Base-by-base conservation (phyloP, 2,329 filamentous ascomycete species). In the Pseudocercospora macadamiae region DNA sequence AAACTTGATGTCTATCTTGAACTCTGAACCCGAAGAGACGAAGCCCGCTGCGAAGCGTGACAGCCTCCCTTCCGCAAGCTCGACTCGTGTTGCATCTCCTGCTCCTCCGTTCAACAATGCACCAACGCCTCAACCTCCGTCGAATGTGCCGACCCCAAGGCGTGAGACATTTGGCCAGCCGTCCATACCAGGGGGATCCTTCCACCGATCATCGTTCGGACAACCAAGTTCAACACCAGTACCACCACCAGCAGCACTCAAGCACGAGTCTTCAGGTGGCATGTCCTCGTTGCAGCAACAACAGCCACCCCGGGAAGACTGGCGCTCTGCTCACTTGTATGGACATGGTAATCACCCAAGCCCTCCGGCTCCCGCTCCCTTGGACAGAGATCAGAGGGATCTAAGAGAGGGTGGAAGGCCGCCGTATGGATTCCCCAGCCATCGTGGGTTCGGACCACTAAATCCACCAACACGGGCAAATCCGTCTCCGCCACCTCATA, bases 401-500 rank as follows among this genome's bases (percentile, higher is more conserved):
- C 30, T 39, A 4, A 44, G 57, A 44, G 57, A 59, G 19, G 25
- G 14, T n/a, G 16, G 25, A 49, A 30, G 47, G 23, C 61, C 67
- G 21, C 54, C 65, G 21, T 70, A 67, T 32, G 26, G 36, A 54
- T 73, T 67, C 45, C 58, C 67, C 12, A 54, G 58, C 8, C 72
- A 74, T 54, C 67, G 65, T 9, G 60, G 64, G 25, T 59, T 74
- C 25, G 68, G 66, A n/a, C 55, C 60, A 6, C 60, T 74, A 12
- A 70, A 68, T 37, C 66, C 64, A 30, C 65, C 67, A 16, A 48
- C 60, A 44, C 65, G 71, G 32, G 68, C 61, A 6, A 72, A 72
- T 45, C 71, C 72, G 7, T 73, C 73, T 9, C 72, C 73, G 7
- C 73, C 73, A n/a, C 73, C 73, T 2, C 66, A 67, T 49, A 54